These are phyloP conservation scores for Allomyces macrogynus DNA, from an alignment of 192 early-diverging fungal species.

Conservation along the genomic window DNA sequence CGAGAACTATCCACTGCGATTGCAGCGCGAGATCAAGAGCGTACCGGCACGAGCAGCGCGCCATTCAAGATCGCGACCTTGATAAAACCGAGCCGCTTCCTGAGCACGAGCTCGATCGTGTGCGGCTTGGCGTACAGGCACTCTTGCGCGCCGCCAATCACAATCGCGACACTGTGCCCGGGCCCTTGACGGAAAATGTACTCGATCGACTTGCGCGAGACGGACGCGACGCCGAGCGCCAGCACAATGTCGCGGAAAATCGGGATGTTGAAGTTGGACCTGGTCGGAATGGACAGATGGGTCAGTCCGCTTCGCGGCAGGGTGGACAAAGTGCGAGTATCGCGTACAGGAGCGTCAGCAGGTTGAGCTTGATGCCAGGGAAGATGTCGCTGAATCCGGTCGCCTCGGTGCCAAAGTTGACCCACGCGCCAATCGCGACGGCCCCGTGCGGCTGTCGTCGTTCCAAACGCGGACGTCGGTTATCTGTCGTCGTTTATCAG, in stretches of 20 bases:
- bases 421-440: slow-evolving; percentile 60
- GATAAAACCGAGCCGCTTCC: slow-evolving; percentile 74
- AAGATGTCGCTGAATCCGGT: slow-evolving; percentile 48
- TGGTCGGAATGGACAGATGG: too few relatives aligned
- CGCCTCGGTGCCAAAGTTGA: slow-evolving; percentile 66
- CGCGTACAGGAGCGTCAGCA: slow-evolving; percentile 47
- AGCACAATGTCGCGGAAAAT: slow-evolving; percentile 71
- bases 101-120: slow-evolving; percentile 44
- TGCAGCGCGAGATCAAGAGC: background rate
- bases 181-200: slow-evolving; percentile 49
- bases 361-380: slow-evolving; percentile 55
- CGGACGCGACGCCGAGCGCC: slow-evolving; percentile 52
- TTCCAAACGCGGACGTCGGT: too few relatives aligned
- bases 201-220: slow-evolving; percentile 54
- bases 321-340: too few relatives aligned
- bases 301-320: too few relatives aligned
- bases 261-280: slow-evolving; percentile 61
- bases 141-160: slow-evolving; percentile 81
- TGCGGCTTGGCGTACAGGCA: slow-evolving; percentile 46
- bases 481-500: too few relatives aligned
- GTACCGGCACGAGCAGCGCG: slow-evolving; percentile 5
- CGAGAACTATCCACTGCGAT: too few relatives aligned
- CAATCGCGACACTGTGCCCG: slow-evolving; percentile 53
- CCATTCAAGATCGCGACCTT: slow-evolving; percentile 66
- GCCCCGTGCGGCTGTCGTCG: slow-evolving; percentile 67